Evolutionary conservation across 2,329 filamentous ascomycete genomes (phyloP).

Genomic region (Ophiobolus disseminans): DNA sequence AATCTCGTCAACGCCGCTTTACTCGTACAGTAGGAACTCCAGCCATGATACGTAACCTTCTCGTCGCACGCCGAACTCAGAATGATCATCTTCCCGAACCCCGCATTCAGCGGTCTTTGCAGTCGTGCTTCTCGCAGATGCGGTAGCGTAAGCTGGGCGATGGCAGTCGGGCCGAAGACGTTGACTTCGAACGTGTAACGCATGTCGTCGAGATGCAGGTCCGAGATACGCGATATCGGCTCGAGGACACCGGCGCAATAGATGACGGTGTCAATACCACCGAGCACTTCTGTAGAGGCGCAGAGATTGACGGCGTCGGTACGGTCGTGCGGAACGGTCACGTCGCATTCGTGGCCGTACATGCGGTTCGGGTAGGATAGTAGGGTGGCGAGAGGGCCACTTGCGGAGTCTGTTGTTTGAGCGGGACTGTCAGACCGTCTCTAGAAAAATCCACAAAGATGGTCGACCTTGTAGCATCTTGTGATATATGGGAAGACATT

Average conservation of each 20-base stretch:
- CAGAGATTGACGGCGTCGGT: conserved; percentile 21
- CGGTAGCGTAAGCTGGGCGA: conserved; percentile 31
- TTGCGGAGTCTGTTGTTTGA: too few relatives aligned
- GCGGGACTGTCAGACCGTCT: too few relatives aligned
- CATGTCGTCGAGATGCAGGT: conserved; percentile 23
- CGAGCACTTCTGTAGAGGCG: conserved; percentile 11
- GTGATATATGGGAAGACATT: too few relatives aligned
- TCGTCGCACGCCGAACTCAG: conserved; percentile 32
- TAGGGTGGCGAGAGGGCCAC: not conserved
- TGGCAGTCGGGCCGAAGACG: conserved; percentile 33
- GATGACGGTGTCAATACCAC: conserved; percentile 31
- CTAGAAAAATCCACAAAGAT: too few relatives aligned
- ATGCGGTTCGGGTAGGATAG: conserved; percentile 3
- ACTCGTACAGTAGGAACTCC: conserved; percentile 33
- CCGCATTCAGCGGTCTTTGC: conserved; percentile 22
- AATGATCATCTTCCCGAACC: conserved; percentile 27
- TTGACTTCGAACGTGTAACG: conserved; percentile 32
- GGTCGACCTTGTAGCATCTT: too few relatives aligned
- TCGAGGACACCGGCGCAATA: conserved; percentile 34
- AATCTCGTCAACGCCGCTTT: conserved; percentile 37
- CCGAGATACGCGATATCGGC: conserved; percentile 28
- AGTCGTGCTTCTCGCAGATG: conserved; percentile 22
- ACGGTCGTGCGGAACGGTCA: conserved; percentile 7
- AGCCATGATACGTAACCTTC: conserved; percentile 30
- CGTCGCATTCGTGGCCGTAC: conserved; percentile 16